These are phyloP conservation scores for Xylaria palmicola DNA, from an alignment of 495 filamentous ascomycete species.

Conservation along the genomic window DNA sequence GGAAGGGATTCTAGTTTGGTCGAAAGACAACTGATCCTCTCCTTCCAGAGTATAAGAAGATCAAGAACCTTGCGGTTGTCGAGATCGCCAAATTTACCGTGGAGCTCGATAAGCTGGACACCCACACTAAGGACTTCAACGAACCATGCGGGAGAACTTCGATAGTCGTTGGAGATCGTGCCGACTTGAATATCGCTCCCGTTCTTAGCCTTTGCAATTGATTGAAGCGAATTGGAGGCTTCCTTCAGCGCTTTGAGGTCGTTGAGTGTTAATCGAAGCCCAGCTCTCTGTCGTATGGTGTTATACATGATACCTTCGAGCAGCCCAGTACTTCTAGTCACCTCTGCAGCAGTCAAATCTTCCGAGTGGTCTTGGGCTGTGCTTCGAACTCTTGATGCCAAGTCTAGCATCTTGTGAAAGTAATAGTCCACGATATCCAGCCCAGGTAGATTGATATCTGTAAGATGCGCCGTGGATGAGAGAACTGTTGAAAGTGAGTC, in stretches of 20 bases:
- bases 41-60: slow-evolving; percentile 50
- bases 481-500: slow-evolving; percentile 66
- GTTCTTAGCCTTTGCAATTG: slow-evolving; percentile 23
- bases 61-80: slow-evolving; percentile 42
- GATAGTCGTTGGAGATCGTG: slow-evolving; percentile 25
- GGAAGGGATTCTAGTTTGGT: slow-evolving; percentile 48
- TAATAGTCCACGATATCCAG: slow-evolving; percentile 46
- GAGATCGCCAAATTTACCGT: slow-evolving; percentile 57
- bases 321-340: slow-evolving; percentile 73
- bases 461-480: slow-evolving; percentile 46
- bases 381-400: slow-evolving; percentile 65
- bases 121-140: slow-evolving; percentile 43
- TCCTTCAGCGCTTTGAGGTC: slow-evolving; percentile 23
- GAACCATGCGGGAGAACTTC: slow-evolving; percentile 40
- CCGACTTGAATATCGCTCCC: slow-evolving; percentile 19
- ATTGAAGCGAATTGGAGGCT: slow-evolving; percentile 12
- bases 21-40: slow-evolving; percentile 41
- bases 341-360: slow-evolving; percentile 76
- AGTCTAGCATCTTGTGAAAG: slow-evolving; percentile 73
- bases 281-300: slow-evolving; percentile 63
- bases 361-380: slow-evolving; percentile 70
- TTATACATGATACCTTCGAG: slow-evolving; percentile 77
- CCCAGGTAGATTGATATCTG: slow-evolving; percentile 39
- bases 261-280: slow-evolving; percentile 46
- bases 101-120: slow-evolving; percentile 53